Percentiles rank a stretch among this genome's conserved stretches.
Conservation (phyloP, 257 asterid genomes). For the Gentiana straminea region DNA sequence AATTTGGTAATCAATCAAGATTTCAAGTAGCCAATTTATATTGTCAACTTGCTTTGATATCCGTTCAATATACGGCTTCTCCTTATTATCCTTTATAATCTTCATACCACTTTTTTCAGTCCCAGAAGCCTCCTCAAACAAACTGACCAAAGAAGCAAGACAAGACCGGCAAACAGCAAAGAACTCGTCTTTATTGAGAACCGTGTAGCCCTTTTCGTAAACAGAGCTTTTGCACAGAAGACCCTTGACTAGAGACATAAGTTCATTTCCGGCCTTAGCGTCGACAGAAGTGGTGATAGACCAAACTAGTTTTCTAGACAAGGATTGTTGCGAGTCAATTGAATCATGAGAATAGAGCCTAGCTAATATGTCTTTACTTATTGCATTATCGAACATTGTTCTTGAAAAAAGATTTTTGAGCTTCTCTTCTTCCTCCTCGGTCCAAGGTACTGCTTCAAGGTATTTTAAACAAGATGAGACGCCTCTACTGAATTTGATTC, state of each 20-base stretch:
- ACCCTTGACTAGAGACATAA: constrained; percentile 71
- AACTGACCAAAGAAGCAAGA: constrained; percentile 39
- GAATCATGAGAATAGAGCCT: constrained; percentile 39
- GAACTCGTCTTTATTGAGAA: constrained; percentile 52
- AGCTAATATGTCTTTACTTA: constrained; percentile 44
- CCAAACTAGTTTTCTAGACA: constrained; percentile 61
- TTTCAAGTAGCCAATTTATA: constrained; percentile 73
- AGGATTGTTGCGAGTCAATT: constrained; percentile 20
- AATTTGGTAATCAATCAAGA: constrained; percentile 70
- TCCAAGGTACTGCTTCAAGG: constrained; percentile 94
- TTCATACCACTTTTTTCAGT: constrained; percentile 14
- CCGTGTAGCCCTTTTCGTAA: constrained; percentile 43
- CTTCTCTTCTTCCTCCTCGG: constrained; percentile 93
- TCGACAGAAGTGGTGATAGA: constrained; percentile 51
- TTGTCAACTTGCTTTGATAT: constrained; percentile 76
- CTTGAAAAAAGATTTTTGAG: constrained; percentile 46
- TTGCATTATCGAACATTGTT: constrained; percentile 34
- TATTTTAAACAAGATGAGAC: constrained; percentile 61
- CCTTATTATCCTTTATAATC: constrained; percentile 21
- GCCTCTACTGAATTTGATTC: constrained; percentile 62
- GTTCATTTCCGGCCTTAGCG: constrained; percentile 60
- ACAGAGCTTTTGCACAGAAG: constrained; percentile 60
- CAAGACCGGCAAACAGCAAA: constrained; percentile 46
- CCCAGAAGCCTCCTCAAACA: constrained; percentile 61
- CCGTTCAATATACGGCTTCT: constrained; percentile 52